These are phyloP conservation scores for Silene conica DNA, from an alignment of 148 eudicot species.

Conservation along the genomic window DNA sequence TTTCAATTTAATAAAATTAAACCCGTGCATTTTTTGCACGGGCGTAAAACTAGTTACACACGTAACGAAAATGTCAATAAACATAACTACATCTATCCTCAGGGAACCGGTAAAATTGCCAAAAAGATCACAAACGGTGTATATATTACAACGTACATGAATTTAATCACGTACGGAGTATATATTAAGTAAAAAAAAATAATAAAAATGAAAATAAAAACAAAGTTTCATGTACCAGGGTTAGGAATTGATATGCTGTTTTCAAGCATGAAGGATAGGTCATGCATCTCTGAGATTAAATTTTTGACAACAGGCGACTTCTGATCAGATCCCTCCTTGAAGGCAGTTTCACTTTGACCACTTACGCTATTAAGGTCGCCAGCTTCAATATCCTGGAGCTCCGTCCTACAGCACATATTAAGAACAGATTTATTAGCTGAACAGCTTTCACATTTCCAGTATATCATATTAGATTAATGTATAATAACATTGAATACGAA, in stretches of 20 bases:
- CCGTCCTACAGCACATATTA: slow-evolving; percentile 26
- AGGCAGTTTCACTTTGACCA: slow-evolving; percentile 18
- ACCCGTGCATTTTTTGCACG: no score
- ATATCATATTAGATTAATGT: background rate
- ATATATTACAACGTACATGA: background rate
- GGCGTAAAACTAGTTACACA: no score
- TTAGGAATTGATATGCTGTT: slow-evolving; percentile 55
- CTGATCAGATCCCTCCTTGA: slow-evolving; percentile 9
- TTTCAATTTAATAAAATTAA: no score
- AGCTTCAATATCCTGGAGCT: slow-evolving; percentile 23
- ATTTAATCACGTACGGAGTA: background rate
- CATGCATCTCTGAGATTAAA: slow-evolving; percentile 79
- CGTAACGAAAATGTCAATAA: background rate
- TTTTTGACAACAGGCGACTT: slow-evolving; percentile 36
- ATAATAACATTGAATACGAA: background rate
- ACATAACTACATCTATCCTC: background rate
- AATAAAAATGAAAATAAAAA: background rate
- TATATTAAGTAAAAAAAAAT: background rate
- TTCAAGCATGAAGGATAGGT: slow-evolving; percentile 81
- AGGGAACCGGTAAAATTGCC: slow-evolving; percentile 6
- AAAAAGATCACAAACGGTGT: no score
- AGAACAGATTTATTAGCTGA: slow-evolving; percentile 3
- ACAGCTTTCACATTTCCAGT: background rate
- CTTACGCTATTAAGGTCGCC: slow-evolving; percentile 22
- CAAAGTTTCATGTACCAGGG: slow-evolving; percentile 4